These are phyloP conservation scores for Microcyclospora tardicrescens DNA, from an alignment of 2,329 filamentous ascomycete species.

Conservation along the genomic window DNA sequence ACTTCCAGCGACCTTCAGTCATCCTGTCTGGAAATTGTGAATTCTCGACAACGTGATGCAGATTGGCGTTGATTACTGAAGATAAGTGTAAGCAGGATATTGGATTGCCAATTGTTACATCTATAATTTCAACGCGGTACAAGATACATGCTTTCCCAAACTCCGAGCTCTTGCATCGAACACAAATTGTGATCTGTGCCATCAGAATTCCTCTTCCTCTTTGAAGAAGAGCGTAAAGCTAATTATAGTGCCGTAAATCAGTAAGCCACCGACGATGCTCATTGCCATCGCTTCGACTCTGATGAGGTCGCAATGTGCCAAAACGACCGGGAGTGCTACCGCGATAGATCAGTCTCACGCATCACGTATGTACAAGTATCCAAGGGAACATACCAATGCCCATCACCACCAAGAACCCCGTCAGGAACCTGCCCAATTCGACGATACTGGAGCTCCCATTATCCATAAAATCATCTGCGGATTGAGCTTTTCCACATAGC, in stretches of 20 bases:
- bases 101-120: too few relatives aligned
- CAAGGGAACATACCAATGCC: slow-evolving; percentile 65
- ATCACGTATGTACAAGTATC: background rate
- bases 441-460: slow-evolving; percentile 68
- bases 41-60: too few relatives aligned
- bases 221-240: slow-evolving; percentile 98
- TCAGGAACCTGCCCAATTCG: slow-evolving; percentile 86
- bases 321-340: slow-evolving; percentile 69
- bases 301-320: slow-evolving; percentile 80
- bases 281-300: slow-evolving; percentile 78
- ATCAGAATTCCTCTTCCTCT: slow-evolving; percentile 85
- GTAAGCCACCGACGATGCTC: slow-evolving; percentile 79
- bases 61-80: too few relatives aligned
- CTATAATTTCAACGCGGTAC: too few relatives aligned
- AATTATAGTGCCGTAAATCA: slow-evolving; percentile 98
- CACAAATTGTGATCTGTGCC: too few relatives aligned
- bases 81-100: too few relatives aligned
- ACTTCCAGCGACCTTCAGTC: too few relatives aligned
- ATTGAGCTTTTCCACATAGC: slow-evolving; percentile 78
- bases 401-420: slow-evolving; percentile 93
- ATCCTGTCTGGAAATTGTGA: too few relatives aligned
- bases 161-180: too few relatives aligned
- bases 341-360: slow-evolving; percentile 2
- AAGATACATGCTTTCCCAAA: too few relatives aligned
- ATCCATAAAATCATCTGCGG: slow-evolving; percentile 92